These are phyloP conservation scores for Panaeolus cyanescens DNA, from an alignment of 768 basidiomycete species.

Conservation along the genomic window DNA sequence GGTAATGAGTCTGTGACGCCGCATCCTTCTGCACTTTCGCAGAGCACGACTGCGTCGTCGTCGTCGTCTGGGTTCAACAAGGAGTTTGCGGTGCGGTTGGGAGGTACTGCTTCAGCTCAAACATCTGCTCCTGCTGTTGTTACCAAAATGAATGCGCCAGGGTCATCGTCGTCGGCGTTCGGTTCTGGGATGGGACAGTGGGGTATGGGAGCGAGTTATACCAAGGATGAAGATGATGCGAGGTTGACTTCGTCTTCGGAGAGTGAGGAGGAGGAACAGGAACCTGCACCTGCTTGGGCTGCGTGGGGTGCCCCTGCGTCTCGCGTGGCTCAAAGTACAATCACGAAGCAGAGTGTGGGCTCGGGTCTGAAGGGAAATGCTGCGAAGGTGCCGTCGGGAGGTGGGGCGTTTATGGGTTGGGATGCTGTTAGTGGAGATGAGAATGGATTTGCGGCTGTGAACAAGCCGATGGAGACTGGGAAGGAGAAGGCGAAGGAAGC, in stretches of 20 bases:
- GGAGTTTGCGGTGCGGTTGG: neutral
- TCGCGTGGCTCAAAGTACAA: neutral
- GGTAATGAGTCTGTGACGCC: neutral
- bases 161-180: neutral
- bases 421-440: neutral
- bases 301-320: neutral
- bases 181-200: neutral
- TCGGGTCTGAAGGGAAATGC: neutral
- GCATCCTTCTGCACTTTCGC: neutral
- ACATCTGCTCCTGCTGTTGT: neutral
- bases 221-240: neutral
- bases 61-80: neutral
- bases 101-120: neutral
- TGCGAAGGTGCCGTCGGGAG: neutral
- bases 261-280: neutral
- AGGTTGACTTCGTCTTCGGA: neutral
- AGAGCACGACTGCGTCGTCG: neutral
- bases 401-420: neutral
- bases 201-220: neutral
- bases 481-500: neutral
- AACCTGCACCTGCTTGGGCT: neutral
- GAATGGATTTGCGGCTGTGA: neutral
- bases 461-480: neutral
- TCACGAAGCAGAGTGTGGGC: neutral
- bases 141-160: neutral